Base-by-base conservation (phyloP, 495 filamentous ascomycete genomes). In the Xylaria scruposa region DNA sequence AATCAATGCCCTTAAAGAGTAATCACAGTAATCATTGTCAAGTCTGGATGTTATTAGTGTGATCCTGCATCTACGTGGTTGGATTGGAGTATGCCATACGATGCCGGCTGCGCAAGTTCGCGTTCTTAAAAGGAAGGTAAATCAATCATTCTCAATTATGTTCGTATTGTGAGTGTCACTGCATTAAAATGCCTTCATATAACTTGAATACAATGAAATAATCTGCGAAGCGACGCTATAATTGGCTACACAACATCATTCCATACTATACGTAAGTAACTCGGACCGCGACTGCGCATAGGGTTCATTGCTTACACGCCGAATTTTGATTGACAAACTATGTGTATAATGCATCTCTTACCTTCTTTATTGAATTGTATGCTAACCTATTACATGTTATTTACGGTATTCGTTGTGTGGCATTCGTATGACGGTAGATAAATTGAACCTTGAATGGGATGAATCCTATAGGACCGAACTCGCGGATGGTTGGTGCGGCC, bases 91-190 rank as follows among this genome's bases (percentile, higher is more conserved):
- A 38, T 38, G 36, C 36, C 36, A 64, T 64, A 40, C 61, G 26
- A 64, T 29, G 40, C 6, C 6, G 24, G 12, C 13, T 46, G 17
- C 24, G 2, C 17, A 36, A 44, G 26, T 7, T 4, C 13, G 42
- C 19, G 19, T 64, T 64, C 42, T 31, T 15, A 64, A 64, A 64
- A 47, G 61, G 61, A 64, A 64, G 61, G 61, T 64, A 42, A 64
- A 64, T 19, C 13, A 19, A 47, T 29, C 21, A 44, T 1, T 19
- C 38, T 40, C 33, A 62, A 62, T 3, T 38, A 21, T 44, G 8
- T 13, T 60, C 33, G 21, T 62, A 42, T 44, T 62, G n/a, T 62
- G 9, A 56, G 13, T 6, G 3, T 56, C 0, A 2, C 38, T 21
- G n/a, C 54, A 33, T 7, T 38, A 38, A n/a, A 26, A 3, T 2